Conservation (phyloP, 768 basidiomycete genomes). For the Auriculariales sp. region DNA sequence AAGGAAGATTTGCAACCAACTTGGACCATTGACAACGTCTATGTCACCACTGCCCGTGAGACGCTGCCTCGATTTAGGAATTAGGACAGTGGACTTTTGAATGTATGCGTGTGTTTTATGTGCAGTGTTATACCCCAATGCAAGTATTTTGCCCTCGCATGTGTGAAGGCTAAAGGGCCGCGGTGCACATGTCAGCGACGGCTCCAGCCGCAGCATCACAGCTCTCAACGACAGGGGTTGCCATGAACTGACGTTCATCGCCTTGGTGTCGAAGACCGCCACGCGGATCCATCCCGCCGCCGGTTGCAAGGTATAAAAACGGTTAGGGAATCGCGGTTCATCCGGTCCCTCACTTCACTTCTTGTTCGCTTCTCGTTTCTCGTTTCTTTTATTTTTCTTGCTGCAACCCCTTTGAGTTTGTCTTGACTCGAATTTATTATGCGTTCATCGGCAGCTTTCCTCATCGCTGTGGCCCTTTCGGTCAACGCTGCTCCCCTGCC, state of each 20-base stretch:
- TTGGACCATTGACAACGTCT: not conserved
- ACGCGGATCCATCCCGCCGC: not conserved
- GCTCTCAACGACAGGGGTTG: no score
- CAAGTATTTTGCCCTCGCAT: no score
- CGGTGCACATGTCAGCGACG: no score
- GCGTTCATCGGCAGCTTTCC: not conserved
- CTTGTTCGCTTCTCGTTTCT: not conserved
- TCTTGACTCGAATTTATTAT: not conserved
- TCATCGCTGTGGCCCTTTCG: not conserved
- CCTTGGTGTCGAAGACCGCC: not conserved
- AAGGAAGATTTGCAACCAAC: not conserved
- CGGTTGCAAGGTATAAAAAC: no score
- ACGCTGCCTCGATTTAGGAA: no score
- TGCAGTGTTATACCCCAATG: no score
- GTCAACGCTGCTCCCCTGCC: not conserved
- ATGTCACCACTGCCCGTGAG: no score
- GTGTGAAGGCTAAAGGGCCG: no score
- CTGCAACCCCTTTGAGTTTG: not conserved
- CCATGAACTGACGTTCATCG: not conserved
- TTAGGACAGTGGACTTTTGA: no score
- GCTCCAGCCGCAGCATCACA: no score
- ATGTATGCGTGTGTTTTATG: no score
- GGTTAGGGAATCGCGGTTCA: not conserved
- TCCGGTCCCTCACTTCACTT: not conserved
- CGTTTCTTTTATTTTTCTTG: not conserved